A percentile compares a stretch with the other conserved stretches of the same genome.
phyloP scores from a whole-genome alignment of 139 green algal genomes.

The Tetradesmus lagerheimii region DNA sequence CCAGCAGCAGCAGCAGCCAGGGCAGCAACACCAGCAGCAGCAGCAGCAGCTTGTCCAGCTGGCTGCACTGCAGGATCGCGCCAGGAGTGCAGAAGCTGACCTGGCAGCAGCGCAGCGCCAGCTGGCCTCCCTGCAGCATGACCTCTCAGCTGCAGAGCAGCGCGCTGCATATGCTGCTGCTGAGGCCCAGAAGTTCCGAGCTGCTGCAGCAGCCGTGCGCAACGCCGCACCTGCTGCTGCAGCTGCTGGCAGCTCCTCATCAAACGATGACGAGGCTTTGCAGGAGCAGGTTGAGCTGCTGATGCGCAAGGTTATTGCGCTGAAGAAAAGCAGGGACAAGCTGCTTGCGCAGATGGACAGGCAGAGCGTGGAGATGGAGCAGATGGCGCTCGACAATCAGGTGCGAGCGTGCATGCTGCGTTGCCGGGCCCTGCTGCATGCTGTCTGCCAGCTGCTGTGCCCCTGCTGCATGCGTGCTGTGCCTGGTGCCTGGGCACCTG shows the following conservation, averaged over 20 bases:
- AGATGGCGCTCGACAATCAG: constrained; percentile 58
- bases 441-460: no score
- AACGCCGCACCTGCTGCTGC: neutral
- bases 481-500: no score
- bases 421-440: neutral
- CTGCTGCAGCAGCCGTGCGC: neutral
- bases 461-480: no score
- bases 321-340: constrained; percentile 67
- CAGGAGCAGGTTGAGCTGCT: constrained; percentile 50
- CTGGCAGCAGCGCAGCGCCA: neutral
- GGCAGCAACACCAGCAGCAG: neutral
- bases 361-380: constrained; percentile 64
- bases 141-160: constrained; percentile 43
- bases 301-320: constrained; percentile 50
- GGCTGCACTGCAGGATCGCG: neutral
- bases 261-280: neutral
- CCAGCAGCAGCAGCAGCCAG: constrained; percentile 18
- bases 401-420: neutral
- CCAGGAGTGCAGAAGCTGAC: neutral
- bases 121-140: constrained; percentile 27
- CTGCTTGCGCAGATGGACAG: constrained; percentile 63
- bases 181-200: neutral
- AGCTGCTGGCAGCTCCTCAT: neutral
- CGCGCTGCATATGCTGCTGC: constrained; percentile 16
- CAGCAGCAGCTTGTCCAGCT: neutral